Conservation (phyloP, 768 basidiomycete species). For the Chiua virens region DNA sequence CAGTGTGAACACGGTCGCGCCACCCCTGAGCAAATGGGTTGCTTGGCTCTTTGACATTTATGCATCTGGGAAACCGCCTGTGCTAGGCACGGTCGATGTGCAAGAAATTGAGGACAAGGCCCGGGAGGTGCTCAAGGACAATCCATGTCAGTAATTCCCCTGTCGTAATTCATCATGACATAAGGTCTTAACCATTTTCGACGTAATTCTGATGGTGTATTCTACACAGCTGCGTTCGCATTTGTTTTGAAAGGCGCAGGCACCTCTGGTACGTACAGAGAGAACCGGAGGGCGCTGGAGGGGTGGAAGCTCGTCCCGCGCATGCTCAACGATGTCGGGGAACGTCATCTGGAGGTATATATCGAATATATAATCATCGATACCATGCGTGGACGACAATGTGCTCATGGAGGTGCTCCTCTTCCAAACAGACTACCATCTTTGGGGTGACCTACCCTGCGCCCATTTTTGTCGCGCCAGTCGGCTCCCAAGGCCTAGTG, state of each 20-base stretch:
- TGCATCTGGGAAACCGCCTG: constrained; percentile 22
- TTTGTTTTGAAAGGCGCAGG: constrained; percentile 77
- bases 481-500: constrained; percentile 57
- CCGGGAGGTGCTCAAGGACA: constrained; percentile 56
- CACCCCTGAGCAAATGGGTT: constrained; percentile 22
- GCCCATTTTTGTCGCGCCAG: constrained; percentile 55
- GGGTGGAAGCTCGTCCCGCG: constrained; percentile 56
- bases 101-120: constrained; percentile 68
- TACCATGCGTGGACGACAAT: background rate
- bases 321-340: constrained; percentile 52
- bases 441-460: constrained; percentile 42
- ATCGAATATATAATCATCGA: background rate
- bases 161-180: too few relatives aligned
- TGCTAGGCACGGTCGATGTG: constrained; percentile 56
- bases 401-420: background rate
- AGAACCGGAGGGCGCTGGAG: constrained; percentile 61
- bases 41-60: constrained; percentile 23
- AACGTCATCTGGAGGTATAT: constrained; percentile 49
- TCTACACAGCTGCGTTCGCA: constrained; percentile 53
- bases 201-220: background rate
- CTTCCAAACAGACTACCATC: constrained; percentile 53
- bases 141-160: constrained; percentile 41
- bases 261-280: constrained; percentile 56
- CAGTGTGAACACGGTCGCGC: constrained; percentile 17
- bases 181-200: too few relatives aligned